A percentile compares a stretch with the other conserved stretches of the same genome.
Conservation (phyloP, 306 rosid genomes). For the Quercus bicolor region DNA sequence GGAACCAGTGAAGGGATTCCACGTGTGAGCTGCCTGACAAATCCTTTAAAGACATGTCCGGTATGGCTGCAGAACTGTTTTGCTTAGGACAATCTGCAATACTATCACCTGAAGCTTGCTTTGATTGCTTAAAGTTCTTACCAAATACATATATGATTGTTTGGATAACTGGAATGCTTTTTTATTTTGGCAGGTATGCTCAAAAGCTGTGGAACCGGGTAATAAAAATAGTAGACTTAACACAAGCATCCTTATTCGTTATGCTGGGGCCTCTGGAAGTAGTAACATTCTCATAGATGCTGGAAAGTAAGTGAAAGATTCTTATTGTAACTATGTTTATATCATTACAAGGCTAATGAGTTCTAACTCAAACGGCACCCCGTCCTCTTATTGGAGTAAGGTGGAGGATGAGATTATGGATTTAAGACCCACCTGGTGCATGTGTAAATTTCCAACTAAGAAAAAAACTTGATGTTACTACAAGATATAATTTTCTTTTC, state of each 20-base stretch:
- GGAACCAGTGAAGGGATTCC: slow-evolving; percentile 99
- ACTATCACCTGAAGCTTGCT: slow-evolving; percentile 2
- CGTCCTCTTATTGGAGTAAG: too few relatives aligned
- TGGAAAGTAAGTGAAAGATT: slow-evolving; percentile 70
- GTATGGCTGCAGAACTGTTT: slow-evolving; percentile 29
- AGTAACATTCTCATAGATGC: slow-evolving; percentile 74
- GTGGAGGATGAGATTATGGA: too few relatives aligned
- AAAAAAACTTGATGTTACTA: background rate
- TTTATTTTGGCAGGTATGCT: slow-evolving; percentile 57
- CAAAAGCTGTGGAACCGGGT: slow-evolving; percentile 65
- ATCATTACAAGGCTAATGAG: background rate
- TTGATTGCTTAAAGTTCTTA: slow-evolving; percentile 13
- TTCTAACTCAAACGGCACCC: background rate
- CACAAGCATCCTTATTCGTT: slow-evolving; percentile 82
- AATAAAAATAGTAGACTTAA: slow-evolving; percentile 82
- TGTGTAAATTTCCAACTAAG: too few relatives aligned
- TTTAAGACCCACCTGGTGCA: too few relatives aligned
- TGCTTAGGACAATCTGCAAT: background rate
- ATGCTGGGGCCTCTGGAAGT: slow-evolving; percentile 46
- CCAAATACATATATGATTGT: background rate
- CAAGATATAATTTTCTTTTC: background rate
- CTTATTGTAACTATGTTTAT: background rate
- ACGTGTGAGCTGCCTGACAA: slow-evolving; percentile 77
- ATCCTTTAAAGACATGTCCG: slow-evolving; percentile 69
- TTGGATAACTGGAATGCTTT: slow-evolving; percentile 8